Evolutionary conservation across 2,329 filamentous ascomycete species (phyloP), one percentile per base, ranked within the genome.

Genomic region (Cordyceps farinosa): DNA sequence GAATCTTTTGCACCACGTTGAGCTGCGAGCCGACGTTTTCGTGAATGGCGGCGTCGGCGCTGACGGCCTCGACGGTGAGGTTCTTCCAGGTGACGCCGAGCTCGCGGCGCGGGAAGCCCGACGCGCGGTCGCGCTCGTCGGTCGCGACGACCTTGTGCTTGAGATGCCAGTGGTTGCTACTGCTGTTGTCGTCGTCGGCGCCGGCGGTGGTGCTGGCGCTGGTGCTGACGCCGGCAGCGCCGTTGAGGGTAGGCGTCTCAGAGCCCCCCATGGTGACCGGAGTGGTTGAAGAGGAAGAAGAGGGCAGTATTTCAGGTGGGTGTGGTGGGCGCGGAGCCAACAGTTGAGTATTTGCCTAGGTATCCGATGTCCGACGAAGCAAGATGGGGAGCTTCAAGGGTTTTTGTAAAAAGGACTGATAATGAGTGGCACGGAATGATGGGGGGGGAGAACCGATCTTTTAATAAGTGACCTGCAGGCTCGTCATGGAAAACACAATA

Each of bases 81-180:
- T 86, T 79, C 66, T 84, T 79, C 84, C 87, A 90, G 1, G 87
- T 85, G 0, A 90, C 79, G 30, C 88, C 88, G 3, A 89, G 78
- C 68, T 81, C 76, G 44, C 82, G 78, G 9, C 75, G 71, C 34
- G 79, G 81, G 64, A 80, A 75, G 2, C 79, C 79, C 4, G 81
- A 81, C 3, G 76, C 74, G 22, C 76, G 69, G 22, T 82, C 77
- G 13, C 79, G 76, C 30, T 79, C 74, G 6, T 76, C 73, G 56
- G 76, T 74, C 4, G 75, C 74, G 51, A 79, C 76, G 32, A 85
- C 72, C 66, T 80, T 78, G 15, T 78, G 73, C 71, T 83, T 81
- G 67, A 85, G 68, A 7, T 71, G 66, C 82, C 82, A 85, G 59
- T 80, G 74, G 10, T 54, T 45, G 30, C 67, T 53, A 32, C 13